Evolutionary conservation across 768 basidiomycete genomes (phyloP), one percentile per base, ranked within the genome.

Genomic region (Phlebiopsis gigantea): DNA sequence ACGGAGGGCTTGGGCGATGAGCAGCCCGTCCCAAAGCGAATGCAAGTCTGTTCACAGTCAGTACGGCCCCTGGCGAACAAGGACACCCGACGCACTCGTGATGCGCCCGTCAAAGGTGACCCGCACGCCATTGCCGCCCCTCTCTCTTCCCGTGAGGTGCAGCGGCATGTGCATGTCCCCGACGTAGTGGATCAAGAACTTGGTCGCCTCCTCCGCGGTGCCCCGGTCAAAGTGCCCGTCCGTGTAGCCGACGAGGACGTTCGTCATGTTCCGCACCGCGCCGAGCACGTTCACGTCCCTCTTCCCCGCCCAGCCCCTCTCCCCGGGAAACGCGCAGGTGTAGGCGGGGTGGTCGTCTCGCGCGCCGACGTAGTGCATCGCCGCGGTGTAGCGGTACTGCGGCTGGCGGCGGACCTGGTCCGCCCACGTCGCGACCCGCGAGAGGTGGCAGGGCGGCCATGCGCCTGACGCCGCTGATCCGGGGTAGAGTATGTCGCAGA

Each of bases 91-190:
- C 87, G 61, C 59, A 91, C 90, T 92, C 30, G 84, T 89, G 49
- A 76, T 70, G 26, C 87, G 76, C 0, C 81, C 82, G 57, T 87
- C 88, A 67, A 90, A 97, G 12, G 73, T 65, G 25, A 94, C 90
- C 63, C 84, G 84, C 60, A 78, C 80, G 5, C 80, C 80, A 66
- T 98, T 98, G 1, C 95, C 96, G 4, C 96, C 96, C 28, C 90
- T 79, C 62, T 93, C 84, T 17, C 93, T 77, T 1, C 91, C 91
- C 0, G 89, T 89, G 34, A 99, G 79, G 69, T 99, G 96, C 53
- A 99, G 74, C 4, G 96, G 96, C 80, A 88, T 85, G 64, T 97
- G 96, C 78, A 96, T 77, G 68, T 98, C 96, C 0, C 96, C 94
- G 10, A 97, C 54, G 63, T 93, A 98, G 70, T 99, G 97, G 28